Evolutionary conservation across 78 protist species (phyloP).

Genomic region (Dictyostelium capitatum): DNA sequence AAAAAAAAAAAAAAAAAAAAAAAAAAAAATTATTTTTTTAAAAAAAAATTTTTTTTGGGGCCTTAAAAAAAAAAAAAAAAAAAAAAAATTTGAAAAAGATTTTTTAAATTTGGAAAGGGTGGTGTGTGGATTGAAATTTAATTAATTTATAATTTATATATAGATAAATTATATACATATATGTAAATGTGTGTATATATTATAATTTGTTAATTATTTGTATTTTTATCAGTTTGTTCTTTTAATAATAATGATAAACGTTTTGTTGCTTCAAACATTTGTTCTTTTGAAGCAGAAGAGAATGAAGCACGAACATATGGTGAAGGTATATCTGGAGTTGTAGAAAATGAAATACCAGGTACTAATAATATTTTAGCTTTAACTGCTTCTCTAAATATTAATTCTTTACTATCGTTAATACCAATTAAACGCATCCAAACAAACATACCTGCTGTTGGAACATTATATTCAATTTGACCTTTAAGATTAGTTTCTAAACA

Average conservation of each 20-base stretch:
- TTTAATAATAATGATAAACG: slow-evolving; percentile 54
- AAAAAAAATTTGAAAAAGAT: too few relatives aligned
- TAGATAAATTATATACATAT: too few relatives aligned
- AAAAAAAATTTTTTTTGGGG: too few relatives aligned
- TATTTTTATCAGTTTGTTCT: not conserved
- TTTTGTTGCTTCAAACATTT: slow-evolving; percentile 82
- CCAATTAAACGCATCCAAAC: slow-evolving; percentile 86
- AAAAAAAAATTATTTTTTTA: too few relatives aligned
- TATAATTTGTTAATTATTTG: too few relatives aligned
- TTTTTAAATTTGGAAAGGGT: too few relatives aligned
- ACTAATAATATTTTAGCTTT: slow-evolving; percentile 84
- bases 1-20: too few relatives aligned
- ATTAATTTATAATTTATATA: too few relatives aligned
- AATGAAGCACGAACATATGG: slow-evolving; percentile 85
- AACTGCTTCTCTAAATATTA: slow-evolving; percentile 83
- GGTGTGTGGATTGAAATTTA: too few relatives aligned
- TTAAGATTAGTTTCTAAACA: slow-evolving; percentile 56
- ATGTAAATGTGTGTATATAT: too few relatives aligned
- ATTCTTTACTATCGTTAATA: slow-evolving; percentile 65
- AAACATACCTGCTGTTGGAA: slow-evolving; percentile 92
- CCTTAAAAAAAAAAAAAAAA: too few relatives aligned
- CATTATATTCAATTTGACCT: slow-evolving; percentile 82
- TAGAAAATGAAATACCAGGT: slow-evolving; percentile 85
- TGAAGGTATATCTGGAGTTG: slow-evolving; percentile 22
- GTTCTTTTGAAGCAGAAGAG: slow-evolving; percentile 72